Percentiles rank a stretch among this genome's conserved stretches.
These are phyloP conservation scores for Smittium culicis DNA, from an alignment of 371 early-diverging fungal genomes.

Conservation along the genomic window DNA sequence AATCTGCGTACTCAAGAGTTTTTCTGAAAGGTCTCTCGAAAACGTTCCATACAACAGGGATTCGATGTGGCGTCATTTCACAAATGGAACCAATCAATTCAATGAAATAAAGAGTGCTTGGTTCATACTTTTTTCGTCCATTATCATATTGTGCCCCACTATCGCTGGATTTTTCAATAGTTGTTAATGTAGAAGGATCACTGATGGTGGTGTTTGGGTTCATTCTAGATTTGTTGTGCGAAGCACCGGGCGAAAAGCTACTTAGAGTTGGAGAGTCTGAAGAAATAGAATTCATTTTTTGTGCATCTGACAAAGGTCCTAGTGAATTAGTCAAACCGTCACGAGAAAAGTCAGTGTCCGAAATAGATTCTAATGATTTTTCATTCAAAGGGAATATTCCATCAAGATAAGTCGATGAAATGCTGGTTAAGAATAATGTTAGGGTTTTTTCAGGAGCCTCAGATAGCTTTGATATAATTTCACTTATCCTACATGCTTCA, in stretches of 20 bases:
- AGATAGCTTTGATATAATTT: neutral
- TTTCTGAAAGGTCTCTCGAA: constrained; percentile 51
- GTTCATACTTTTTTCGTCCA: constrained; percentile 37
- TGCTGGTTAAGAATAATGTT: neutral
- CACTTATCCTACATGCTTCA: constrained; percentile 14
- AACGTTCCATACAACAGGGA: constrained; percentile 36
- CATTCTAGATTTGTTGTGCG: neutral
- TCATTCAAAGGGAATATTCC: neutral
- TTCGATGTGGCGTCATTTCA: constrained; percentile 13
- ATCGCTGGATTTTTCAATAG: neutral
- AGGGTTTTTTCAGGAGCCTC: neutral
- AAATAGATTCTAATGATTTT: neutral
- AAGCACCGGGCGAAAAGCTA: neutral
- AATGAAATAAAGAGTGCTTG: constrained; percentile 21
- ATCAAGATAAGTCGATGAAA: neutral
- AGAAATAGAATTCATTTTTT: neutral
- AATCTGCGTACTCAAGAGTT: constrained; percentile 49
- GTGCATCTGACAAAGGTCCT: neutral
- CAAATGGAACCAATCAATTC: constrained; percentile 16
- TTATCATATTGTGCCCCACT: neutral
- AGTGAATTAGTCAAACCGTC: neutral
- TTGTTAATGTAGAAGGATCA: neutral
- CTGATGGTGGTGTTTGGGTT: neutral
- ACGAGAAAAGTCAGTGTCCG: neutral
- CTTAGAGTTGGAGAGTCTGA: neutral